phyloP scores from a whole-genome alignment of 176 grass and related monocot genomes.

The Paspalum notatum region DNA sequence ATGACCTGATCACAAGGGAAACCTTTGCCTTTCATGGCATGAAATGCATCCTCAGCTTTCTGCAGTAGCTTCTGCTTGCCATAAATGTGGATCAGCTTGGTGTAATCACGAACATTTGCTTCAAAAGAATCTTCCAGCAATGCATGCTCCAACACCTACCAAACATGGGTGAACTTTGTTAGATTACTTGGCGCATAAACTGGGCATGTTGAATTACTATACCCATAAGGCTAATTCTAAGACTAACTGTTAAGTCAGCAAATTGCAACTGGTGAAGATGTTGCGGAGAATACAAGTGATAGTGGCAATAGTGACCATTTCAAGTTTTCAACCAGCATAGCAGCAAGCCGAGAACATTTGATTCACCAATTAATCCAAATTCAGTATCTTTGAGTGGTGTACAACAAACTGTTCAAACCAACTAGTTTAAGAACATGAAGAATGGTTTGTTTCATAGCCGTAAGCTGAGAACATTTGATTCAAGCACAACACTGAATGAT shows the following conservation, averaged over 20 bases:
- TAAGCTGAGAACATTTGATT: too few species aligned
- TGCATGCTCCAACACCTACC: conserved; percentile 66
- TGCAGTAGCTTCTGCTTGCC: conserved; percentile 72
- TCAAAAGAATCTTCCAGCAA: conserved; percentile 73
- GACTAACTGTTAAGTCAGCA: neutral
- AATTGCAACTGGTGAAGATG: neutral
- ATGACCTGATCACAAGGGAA: conserved; percentile 77
- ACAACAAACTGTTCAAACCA: neutral
- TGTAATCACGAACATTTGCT: conserved; percentile 76
- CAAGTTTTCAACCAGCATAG: neutral
- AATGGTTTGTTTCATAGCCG: neutral
- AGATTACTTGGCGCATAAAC: neutral
- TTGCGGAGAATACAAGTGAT: neutral
- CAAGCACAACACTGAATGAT: too few species aligned
- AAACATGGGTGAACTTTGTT: conserved; percentile 1
- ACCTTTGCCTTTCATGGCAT: conserved; percentile 69
- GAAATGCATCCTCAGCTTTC: conserved; percentile 66
- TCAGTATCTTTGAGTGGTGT: neutral
- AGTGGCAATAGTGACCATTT: neutral
- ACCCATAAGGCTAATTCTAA: neutral
- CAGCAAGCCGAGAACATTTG: neutral
- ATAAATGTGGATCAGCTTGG: conserved; percentile 77
- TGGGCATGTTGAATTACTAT: neutral
- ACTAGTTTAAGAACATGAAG: neutral
- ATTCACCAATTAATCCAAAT: neutral